Percentiles rank a stretch among this genome's conserved stretches.
These are phyloP conservation scores for Xylaria curta DNA, from an alignment of 495 filamentous ascomycete genomes.

Conservation along the genomic window DNA sequence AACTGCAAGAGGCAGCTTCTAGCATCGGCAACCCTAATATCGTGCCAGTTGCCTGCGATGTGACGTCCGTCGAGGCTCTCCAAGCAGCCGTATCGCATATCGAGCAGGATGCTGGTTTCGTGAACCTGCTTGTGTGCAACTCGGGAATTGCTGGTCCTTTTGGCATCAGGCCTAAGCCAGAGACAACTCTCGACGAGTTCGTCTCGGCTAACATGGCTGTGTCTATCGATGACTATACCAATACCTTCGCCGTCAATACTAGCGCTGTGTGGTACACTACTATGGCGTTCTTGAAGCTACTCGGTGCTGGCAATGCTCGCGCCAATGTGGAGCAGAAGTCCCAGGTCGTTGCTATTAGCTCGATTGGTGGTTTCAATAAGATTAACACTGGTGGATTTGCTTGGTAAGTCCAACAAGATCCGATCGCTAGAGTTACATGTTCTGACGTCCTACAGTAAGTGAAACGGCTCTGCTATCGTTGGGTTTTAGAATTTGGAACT, in stretches of 20 bases:
- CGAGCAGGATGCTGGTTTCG: constrained; percentile 59
- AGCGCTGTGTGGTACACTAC: constrained; percentile 67
- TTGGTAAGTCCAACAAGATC: constrained; percentile 37
- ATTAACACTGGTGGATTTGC: constrained; percentile 62
- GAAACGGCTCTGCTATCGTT: background rate
- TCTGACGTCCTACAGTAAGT: constrained; percentile 22
- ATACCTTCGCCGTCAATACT: constrained; percentile 65
- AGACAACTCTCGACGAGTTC: constrained; percentile 57
- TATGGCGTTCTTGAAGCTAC: constrained; percentile 67
- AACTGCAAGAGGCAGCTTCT: constrained; percentile 58
- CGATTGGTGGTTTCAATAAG: constrained; percentile 67
- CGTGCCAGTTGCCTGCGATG: constrained; percentile 68
- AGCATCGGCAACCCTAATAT: constrained; percentile 45
- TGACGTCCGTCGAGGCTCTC: constrained; percentile 68
- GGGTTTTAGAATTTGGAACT: no score
- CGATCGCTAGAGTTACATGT: background rate
- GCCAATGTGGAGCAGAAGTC: constrained; percentile 58
- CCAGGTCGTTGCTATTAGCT: constrained; percentile 69
- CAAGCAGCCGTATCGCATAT: constrained; percentile 58
- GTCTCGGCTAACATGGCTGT: constrained; percentile 57
- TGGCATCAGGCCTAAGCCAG: constrained; percentile 37
- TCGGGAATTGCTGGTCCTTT: constrained; percentile 66
- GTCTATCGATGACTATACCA: constrained; percentile 63
- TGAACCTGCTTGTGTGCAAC: constrained; percentile 73
- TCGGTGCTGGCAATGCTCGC: constrained; percentile 66